Evolutionary conservation across 345 rosid genomes (phyloP), one percentile per base, ranked within the genome.

Genomic region (Murraya paniculata): DNA sequence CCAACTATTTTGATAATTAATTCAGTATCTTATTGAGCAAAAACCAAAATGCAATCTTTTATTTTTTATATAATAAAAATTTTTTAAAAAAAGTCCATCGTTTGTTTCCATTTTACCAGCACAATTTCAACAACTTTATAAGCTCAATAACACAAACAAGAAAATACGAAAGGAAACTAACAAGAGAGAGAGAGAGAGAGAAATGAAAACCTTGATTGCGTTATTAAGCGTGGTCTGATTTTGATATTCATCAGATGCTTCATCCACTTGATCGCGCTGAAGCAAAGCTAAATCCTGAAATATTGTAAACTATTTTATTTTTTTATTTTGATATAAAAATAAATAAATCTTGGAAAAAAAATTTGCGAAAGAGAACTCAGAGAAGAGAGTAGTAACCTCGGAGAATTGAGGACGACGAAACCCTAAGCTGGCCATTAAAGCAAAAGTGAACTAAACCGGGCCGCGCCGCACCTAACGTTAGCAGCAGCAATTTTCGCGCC

Each of bases 351-450:
- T 16, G 11, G 21, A 0, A 4, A 24, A 56, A 7, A 65, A 55
- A 28, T 5, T 16, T 4, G 35, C 64, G 24, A 45, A 45, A 9
- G 16, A 60, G 16, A 38, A 38, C 41, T 38, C 41, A 38, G 41
- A 60, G 14, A 10, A 41, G 48, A 41, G n/a, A 38, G 25, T 53
- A 41, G 22, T 65, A 79, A 86, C 92, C 88, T 89, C 91, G 56
- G 90, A 86, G 80, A 89, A 87, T 72, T 83, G 92, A 61, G 92
- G 90, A 77, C 60, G 86, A 56, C 89, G 94, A 82, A 90, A 86
- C 81, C 89, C 91, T 81, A 80, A 62, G 77, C 80, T 77, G 53
- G 82, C 72, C 82, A 82, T 83, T 35, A 74, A 58, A 76, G 76
- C 77, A 19, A 69, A 55, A 50, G 19, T 2, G 8, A 35, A 22